Conservation (phyloP, 31 red algal species). For the Odonthalia washingtoniensis region DNA sequence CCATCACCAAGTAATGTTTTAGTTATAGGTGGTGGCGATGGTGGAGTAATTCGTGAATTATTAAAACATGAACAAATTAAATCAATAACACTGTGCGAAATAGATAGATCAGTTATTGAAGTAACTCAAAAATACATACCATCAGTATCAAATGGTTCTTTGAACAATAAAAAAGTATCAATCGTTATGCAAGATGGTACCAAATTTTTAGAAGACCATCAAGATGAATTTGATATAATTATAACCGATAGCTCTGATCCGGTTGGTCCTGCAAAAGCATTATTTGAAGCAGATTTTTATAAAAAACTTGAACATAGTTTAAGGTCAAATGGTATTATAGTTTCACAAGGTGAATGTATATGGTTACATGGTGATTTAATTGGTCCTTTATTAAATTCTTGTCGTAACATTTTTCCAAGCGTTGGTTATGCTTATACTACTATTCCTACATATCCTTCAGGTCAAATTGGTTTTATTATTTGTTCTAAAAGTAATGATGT, state of each 20-base stretch:
- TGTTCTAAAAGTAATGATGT: conserved; percentile 57
- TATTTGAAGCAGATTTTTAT: conserved; percentile 84
- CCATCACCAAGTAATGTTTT: conserved; percentile 77
- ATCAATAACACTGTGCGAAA: conserved; percentile 82
- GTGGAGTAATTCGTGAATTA: conserved; percentile 92
- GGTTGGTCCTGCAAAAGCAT: conserved; percentile 86
- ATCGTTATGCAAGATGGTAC: conserved; percentile 79
- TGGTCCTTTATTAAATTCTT: conserved; percentile 50
- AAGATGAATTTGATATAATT: conserved; percentile 85
- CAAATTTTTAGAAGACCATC: conserved; percentile 64
- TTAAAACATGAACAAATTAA: conserved; percentile 77
- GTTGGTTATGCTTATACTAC: conserved; percentile 91
- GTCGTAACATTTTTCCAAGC: conserved; percentile 66
- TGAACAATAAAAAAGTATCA: conserved; percentile 60
- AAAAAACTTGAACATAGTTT: conserved; percentile 57
- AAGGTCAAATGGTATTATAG: conserved; percentile 72
- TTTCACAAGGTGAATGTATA: conserved; percentile 91
- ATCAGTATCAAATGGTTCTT: conserved; percentile 51
- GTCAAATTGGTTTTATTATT: conserved; percentile 95
- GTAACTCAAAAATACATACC: conserved; percentile 75
- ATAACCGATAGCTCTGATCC: conserved; percentile 96
- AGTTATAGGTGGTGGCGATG: conserved; percentile 97
- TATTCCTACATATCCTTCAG: conserved; percentile 93
- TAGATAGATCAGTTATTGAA: conserved; percentile 88
- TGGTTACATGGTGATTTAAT: conserved; percentile 94